These are phyloP conservation scores for Ceratocystiopsis brevicomis DNA, from an alignment of 2,329 filamentous ascomycete genomes.

Conservation along the genomic window DNA sequence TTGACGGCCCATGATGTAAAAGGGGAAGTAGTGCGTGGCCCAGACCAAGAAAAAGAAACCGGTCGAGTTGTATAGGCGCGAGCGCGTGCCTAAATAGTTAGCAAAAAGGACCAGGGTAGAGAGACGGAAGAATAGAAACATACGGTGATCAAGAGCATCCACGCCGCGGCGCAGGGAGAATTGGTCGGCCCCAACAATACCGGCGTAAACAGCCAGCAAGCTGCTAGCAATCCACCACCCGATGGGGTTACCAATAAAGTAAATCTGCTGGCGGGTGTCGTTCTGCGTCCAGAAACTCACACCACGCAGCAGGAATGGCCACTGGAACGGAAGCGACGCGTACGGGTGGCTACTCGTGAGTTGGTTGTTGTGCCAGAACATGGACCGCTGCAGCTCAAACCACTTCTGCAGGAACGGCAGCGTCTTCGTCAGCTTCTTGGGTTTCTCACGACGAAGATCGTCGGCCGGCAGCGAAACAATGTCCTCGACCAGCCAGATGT, in stretches of 20 bases:
- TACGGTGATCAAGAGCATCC: constrained; percentile 82
- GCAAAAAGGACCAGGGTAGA: constrained; percentile 6
- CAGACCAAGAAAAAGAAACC: constrained; percentile 98
- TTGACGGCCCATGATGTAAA: constrained; percentile 95
- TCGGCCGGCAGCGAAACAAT: constrained; percentile 61
- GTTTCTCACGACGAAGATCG: constrained; percentile 54
- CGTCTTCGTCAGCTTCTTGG: constrained; percentile 60
- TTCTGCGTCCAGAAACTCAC: constrained; percentile 99
- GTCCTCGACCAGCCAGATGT: constrained; percentile 87
- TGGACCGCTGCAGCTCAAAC: constrained; percentile 87
- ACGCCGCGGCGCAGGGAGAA: constrained; percentile 81
- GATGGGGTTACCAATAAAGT: constrained; percentile 91
- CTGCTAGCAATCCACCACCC: constrained; percentile 96
- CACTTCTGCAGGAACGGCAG: constrained; percentile 87
- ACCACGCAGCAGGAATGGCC: constrained; percentile 91
- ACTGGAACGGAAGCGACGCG: constrained; percentile 83
- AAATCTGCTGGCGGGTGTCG: constrained; percentile 89
- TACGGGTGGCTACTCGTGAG: constrained; percentile 95
- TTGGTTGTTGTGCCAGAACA: constrained; percentile 99
- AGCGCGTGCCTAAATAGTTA: constrained; percentile 52
- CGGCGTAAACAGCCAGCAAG: constrained; percentile 79
- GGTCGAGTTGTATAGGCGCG: constrained; percentile 91
- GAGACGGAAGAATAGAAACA: constrained; percentile 19
- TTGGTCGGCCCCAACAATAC: constrained; percentile 83
- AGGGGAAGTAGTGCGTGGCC: constrained; percentile 93